Evolutionary conservation across 1,284 basidiomycete genomes (phyloP).

Genomic region (Lignosus rhinocerotis): DNA sequence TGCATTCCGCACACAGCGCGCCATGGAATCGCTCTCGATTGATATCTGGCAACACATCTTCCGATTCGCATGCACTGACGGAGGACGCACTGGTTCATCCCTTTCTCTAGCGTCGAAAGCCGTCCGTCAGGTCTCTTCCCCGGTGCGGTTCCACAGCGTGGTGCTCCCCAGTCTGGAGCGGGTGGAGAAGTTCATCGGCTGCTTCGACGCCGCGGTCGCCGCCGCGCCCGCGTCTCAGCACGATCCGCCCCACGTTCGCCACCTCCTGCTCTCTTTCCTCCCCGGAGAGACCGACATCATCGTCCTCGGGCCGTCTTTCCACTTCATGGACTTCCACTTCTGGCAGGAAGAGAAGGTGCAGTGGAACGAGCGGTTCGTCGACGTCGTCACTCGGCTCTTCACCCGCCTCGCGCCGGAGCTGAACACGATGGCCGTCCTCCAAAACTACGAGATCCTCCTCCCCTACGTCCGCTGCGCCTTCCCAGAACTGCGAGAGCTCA

Average conservation of each 20-base stretch:
- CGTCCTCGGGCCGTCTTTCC: constrained; percentile 9
- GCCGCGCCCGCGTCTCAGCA: background rate
- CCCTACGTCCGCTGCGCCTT: constrained; percentile 12
- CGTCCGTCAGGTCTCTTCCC: constrained; percentile 6
- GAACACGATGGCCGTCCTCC: constrained; percentile 13
- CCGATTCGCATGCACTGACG: constrained; percentile 12
- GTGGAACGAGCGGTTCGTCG: constrained; percentile 16
- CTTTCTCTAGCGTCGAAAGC: constrained; percentile 12
- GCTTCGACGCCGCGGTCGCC: constrained; percentile 1
- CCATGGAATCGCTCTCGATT: constrained; percentile 7
- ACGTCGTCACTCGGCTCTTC: constrained; percentile 11
- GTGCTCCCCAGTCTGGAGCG: constrained; percentile 10
- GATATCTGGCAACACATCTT: constrained; percentile 17
- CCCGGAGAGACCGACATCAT: constrained; percentile 9
- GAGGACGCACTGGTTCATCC: constrained; percentile 6
- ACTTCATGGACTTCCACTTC: constrained; percentile 14
- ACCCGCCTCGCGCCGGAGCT: constrained; percentile 4
- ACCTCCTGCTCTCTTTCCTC: constrained; percentile 12
- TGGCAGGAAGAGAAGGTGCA: constrained; percentile 7
- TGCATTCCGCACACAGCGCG: background rate
- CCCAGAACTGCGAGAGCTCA: constrained; percentile 12
- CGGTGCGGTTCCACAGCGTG: constrained; percentile 14
- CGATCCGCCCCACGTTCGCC: constrained; percentile 9
- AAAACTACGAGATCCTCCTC: constrained; percentile 7
- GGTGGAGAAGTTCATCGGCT: background rate